Evolutionary conservation across 176 grass and related monocot genomes (phyloP).

Genomic region (Musa acuminata): DNA sequence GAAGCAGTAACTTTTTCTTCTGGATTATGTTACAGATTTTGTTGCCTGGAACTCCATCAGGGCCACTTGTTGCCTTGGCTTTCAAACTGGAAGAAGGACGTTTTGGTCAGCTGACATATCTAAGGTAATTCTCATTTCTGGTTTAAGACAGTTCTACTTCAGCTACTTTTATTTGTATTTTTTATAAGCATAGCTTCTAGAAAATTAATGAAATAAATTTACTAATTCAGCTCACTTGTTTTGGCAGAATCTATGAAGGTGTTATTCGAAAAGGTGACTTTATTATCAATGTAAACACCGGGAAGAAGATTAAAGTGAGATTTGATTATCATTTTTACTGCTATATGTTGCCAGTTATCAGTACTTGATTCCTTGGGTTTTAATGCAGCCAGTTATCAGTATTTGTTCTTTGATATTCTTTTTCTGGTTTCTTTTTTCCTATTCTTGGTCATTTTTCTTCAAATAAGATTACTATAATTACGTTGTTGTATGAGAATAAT

Average conservation of each 20-base stretch:
- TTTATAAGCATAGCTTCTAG: neutral
- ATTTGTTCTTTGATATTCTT: neutral
- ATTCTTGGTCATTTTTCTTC: neutral
- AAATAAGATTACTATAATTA: no score
- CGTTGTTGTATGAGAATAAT: neutral
- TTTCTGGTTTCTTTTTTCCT: neutral
- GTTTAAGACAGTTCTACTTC: conserved; percentile 8
- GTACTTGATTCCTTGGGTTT: neutral
- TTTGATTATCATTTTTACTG: neutral
- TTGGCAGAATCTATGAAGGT: conserved; percentile 87
- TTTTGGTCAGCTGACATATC: conserved; percentile 97
- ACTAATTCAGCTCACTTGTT: conserved; percentile 17
- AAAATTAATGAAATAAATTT: conserved; percentile 18
- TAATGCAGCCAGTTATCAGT: no score
- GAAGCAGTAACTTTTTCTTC: conserved; percentile 1
- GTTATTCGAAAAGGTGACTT: conserved; percentile 87
- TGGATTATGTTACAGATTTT: conserved; percentile 42
- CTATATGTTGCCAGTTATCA: neutral
- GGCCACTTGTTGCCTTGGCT: conserved; percentile 77
- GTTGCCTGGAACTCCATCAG: conserved; percentile 62
- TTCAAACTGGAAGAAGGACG: conserved; percentile 99
- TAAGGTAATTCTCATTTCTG: conserved; percentile 40
- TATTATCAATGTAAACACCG: conserved; percentile 94
- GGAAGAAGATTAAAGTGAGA: conserved; percentile 92
- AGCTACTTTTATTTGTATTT: neutral